phyloP scores from a whole-genome alignment of 2,329 filamentous ascomycete species.

The Coniochaeta ligniaria region DNA sequence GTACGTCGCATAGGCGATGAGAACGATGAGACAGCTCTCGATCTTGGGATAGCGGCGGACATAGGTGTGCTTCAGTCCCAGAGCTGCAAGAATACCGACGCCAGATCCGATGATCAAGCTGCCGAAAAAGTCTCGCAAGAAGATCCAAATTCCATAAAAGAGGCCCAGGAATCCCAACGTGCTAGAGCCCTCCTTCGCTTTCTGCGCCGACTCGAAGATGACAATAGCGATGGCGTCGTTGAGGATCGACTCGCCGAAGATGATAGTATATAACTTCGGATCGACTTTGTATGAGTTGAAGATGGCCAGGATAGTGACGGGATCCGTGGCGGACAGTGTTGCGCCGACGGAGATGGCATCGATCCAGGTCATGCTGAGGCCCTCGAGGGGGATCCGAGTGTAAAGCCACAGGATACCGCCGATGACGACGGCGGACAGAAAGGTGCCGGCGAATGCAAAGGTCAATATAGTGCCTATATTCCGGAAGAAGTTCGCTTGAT shows the following conservation, averaged over 20 bases:
- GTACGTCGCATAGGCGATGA: constrained; percentile 94
- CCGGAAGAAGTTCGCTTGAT: constrained; percentile 98
- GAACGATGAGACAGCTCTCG: constrained; percentile 86
- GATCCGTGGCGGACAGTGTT: constrained; percentile 92
- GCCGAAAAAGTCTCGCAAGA: constrained; percentile 93
- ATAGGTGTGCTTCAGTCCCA: constrained; percentile 90
- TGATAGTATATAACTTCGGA: constrained; percentile 95
- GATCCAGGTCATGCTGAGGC: constrained; percentile 80
- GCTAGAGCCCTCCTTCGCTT: constrained; percentile 70
- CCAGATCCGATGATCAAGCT: constrained; percentile 83
- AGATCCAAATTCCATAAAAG: constrained; percentile 87
- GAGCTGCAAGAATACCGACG: constrained; percentile 79
- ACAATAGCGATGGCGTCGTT: constrained; percentile 99
- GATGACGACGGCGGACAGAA: constrained; percentile 93
- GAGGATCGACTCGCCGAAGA: constrained; percentile 95
- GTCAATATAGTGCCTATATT: constrained; percentile 97
- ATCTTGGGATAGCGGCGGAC: constrained; percentile 91
- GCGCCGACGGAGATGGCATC: constrained; percentile 96
- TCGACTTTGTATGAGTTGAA: constrained; percentile 99
- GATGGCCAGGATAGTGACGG: constrained; percentile 94
- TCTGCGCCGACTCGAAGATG: constrained; percentile 94
- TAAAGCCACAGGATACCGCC: constrained; percentile 84
- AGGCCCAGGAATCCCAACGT: constrained; percentile 73
- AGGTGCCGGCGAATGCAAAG: constrained; percentile 94
- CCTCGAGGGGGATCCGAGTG: constrained; percentile 78